phyloP scores from a whole-genome alignment of 768 basidiomycete species.

The Hypsizygus marmoreus region DNA sequence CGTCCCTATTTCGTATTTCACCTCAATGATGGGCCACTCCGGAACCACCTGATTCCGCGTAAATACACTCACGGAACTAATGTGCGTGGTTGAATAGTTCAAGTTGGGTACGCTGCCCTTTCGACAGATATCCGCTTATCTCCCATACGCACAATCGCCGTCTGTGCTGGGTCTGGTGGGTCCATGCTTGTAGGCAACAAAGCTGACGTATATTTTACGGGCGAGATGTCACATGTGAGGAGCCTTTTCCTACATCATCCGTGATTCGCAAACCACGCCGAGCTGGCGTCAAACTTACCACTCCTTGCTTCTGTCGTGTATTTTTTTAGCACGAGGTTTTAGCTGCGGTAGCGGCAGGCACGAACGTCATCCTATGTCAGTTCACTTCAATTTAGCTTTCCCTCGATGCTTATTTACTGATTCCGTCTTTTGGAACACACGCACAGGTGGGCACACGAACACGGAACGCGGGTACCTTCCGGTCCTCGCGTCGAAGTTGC shows the following conservation, averaged over 20 bases:
- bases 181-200: conserved; percentile 68
- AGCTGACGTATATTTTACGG: conserved; percentile 91
- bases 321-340: conserved; percentile 79
- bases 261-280: conserved; percentile 4
- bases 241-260: conserved; percentile 14
- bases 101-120: conserved; percentile 61
- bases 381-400: too few relatives aligned
- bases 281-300: conserved; percentile 18
- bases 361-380: conserved; percentile 84
- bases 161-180: conserved; percentile 91
- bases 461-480: conserved; percentile 94
- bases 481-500: conserved; percentile 66
- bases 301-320: too few relatives aligned
- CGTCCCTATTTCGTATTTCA: conserved; percentile 21
- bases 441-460: conserved; percentile 84
- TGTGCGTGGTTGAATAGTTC: conserved; percentile 52
- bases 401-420: too few relatives aligned
- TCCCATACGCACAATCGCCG: conserved; percentile 65
- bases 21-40: too few relatives aligned
- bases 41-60: too few relatives aligned
- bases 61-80: too few relatives aligned
- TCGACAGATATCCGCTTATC: conserved; percentile 28
- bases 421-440: not conserved
- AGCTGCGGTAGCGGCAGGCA: conserved; percentile 73
- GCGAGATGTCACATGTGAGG: conserved; percentile 89